Evolutionary conservation across 257 asterid species (phyloP).

Genomic region (Nicotiana benthamiana): DNA sequence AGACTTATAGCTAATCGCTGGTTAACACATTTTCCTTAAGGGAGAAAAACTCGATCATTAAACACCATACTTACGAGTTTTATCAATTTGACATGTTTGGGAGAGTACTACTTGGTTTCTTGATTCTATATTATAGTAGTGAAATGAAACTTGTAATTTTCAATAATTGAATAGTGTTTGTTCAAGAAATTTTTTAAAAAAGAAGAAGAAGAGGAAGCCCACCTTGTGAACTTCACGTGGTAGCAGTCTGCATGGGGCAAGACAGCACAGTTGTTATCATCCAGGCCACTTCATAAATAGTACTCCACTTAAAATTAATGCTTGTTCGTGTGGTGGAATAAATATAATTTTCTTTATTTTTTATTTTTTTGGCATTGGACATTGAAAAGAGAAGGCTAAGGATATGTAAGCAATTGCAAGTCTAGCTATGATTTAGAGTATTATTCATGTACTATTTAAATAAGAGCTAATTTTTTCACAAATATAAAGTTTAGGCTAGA

Average conservation of each 20-base stretch:
- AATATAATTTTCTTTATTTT: too few relatives aligned
- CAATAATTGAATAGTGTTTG: neutral
- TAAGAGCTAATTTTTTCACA: too few relatives aligned
- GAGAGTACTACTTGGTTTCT: neutral
- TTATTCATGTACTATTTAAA: too few relatives aligned
- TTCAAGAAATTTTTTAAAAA: neutral
- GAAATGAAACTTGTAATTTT: neutral
- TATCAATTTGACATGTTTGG: constrained; percentile 5
- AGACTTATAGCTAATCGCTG: neutral
- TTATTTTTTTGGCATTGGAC: neutral
- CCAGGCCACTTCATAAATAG: neutral
- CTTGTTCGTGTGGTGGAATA: neutral
- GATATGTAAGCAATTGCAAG: neutral
- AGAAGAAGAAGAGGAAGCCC: neutral
- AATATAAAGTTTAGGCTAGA: too few relatives aligned
- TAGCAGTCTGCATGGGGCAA: constrained; percentile 25
- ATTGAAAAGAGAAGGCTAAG: neutral
- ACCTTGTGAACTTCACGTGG: constrained; percentile 43
- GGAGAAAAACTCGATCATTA: neutral
- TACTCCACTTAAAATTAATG: too few relatives aligned
- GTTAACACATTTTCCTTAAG: neutral
- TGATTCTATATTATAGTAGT: neutral
- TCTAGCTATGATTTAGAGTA: too few relatives aligned
- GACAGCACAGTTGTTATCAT: constrained; percentile 8
- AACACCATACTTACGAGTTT: neutral